Evolutionary conservation across 78 protist species (phyloP), one percentile per base, ranked within the genome.

Genomic region (Isochrysis galbana): DNA sequence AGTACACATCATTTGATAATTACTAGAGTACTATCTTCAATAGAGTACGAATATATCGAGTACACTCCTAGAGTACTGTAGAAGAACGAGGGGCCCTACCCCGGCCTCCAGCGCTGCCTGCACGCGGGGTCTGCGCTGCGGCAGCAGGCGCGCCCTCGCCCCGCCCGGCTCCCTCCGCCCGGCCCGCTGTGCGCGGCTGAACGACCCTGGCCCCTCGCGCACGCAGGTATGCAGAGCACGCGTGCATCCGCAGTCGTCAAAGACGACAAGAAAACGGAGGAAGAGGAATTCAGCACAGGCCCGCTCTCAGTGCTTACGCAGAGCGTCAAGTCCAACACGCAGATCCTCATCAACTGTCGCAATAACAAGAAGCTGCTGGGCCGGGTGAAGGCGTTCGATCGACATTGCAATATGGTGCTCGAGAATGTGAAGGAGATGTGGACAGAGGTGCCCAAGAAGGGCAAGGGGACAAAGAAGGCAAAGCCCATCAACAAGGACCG

Each of bases 401-500:
- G 99, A 23, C 99, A 99, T 94, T 98, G 97, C 95, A 99, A 99
- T 94, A 96, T 99, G 98, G 98, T 99, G 46, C 93, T 99, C 45
- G 99, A 99, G 90, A 94, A 98, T 74, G 99, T 96, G 45, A 72
- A 93, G 80, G 99, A 99, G 90, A 95, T 98, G 91, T 99, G 99
- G 99, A 92, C 90, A 21, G 99, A 98, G 94, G 46, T 88, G 55
- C 98, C 98, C 51, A 95, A 95, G 87, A 80, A 82, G 74, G 98
- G 97, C 46, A 98, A 97, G 93, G 98, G 98, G 26, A 93, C 87
- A 74, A 94, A 89, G 90, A 91, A 92, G 80, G 96, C 98, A n/a
- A 91, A 95, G 45, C 98, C 99, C n/a, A 93, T 97, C 70, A 98
- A 97, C 93, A 96, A 95, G 92, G 78, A 90, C 41, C 61, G 90